Evolutionary conservation across 1,284 basidiomycete genomes (phyloP).

Genomic region (Wolfiporia cocos): DNA sequence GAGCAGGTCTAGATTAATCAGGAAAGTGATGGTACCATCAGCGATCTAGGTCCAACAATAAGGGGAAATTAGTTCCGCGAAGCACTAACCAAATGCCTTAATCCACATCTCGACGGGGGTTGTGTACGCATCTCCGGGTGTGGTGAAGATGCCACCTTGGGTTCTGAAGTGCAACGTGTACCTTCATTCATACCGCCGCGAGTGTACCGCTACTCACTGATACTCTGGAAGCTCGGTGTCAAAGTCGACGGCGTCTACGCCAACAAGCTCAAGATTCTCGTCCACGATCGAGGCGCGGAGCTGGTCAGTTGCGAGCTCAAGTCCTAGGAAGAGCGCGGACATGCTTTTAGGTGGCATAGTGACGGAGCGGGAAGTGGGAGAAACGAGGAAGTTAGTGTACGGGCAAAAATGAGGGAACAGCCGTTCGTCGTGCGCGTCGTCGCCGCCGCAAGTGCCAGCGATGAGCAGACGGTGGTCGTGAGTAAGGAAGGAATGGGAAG

Average conservation of each 20-base stretch:
- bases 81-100: slow-evolving; percentile 61
- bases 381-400: slow-evolving; percentile 3
- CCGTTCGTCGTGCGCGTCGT: slow-evolving; percentile 11
- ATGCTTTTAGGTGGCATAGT: slow-evolving; percentile 43
- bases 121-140: slow-evolving; percentile 76
- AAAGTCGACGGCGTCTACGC: slow-evolving; percentile 75
- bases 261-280: slow-evolving; percentile 71
- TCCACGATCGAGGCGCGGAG: slow-evolving; percentile 76
- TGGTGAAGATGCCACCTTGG: slow-evolving; percentile 78
- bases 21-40: slow-evolving; percentile 15
- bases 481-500: slow-evolving; percentile 17
- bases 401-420: slow-evolving; percentile 6
- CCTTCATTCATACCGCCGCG: background rate
- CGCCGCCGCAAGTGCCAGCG: slow-evolving; percentile 9
- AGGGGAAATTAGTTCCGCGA: slow-evolving; percentile 41
- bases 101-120: slow-evolving; percentile 85
- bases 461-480: slow-evolving; percentile 15
- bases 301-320: slow-evolving; percentile 78
- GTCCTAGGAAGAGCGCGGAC: slow-evolving; percentile 62
- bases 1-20: slow-evolving; percentile 48
- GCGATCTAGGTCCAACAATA: slow-evolving; percentile 9
- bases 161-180: slow-evolving; percentile 43
- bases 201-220: slow-evolving; percentile 47
- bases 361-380: slow-evolving; percentile 3
- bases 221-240: slow-evolving; percentile 75